Evolutionary conservation across 768 basidiomycete species (phyloP), one percentile per base, ranked within the genome.

Genomic region (Pleurotus pulmonarius): DNA sequence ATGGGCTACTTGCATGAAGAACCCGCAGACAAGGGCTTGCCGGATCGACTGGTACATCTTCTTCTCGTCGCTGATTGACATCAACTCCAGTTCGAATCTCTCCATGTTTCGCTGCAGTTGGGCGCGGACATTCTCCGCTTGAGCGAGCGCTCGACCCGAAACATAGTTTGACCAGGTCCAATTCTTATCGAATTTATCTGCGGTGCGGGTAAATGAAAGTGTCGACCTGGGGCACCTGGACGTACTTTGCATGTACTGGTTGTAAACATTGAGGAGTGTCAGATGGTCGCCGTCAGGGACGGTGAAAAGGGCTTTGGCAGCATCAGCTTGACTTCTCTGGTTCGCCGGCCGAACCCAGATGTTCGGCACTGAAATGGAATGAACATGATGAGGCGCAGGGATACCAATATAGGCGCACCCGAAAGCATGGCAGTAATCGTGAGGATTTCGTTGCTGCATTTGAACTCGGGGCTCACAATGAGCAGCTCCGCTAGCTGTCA

Each of bases 1-100:
- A 70, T 97, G 94, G 5, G 95, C 97, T 11, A 93, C 85, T 67
- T 98, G 96, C 96, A 97, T 98, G 74, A 98, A 99, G 80, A 92
- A 99, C 1, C 95, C 97, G 62, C 88, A 90, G 4, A 91, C 88
- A 18, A 98, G 77, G 0, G 89, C 88, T 70, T 87, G 86, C 24
- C 93, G 83, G 56, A 98, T 86, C 61, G 87, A 87, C 53, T 73
- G 60, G 69, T 83, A 88, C 60, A 88, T 81, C 66, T 87, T 90
- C 65, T 77, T 79, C 63, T 89, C 83, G 61, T 94, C 88, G 24
- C 68, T 69, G 2, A 83, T 77, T 5, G 86, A 86, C 24, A 94
- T 69, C 18, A 94, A 67, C 25, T 89, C 88, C 34, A 96, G 74
- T 57, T 94, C 92, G 65, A 81, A 90, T 34, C 86, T 86, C 72